Evolutionary conservation across 2,329 filamentous ascomycete genomes (phyloP), one percentile per base, ranked within the genome.

Genomic region (Penicillium sp.): DNA sequence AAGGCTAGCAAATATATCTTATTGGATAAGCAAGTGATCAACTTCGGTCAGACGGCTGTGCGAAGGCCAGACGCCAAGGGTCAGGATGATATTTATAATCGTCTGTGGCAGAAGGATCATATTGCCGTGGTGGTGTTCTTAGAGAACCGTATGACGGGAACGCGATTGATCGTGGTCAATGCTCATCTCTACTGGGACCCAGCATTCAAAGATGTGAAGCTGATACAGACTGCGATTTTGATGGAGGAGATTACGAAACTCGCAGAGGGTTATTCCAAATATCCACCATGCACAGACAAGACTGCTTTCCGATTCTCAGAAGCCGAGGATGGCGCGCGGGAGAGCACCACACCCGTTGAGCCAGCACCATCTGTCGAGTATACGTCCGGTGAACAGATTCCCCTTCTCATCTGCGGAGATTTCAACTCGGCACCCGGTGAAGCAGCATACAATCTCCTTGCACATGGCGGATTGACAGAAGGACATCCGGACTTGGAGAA

Each of bases 41-140:
- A 97, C 72, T 96, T 97, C 70, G 87, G 89, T 38, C 88, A 90
- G 58, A 90, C 91, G 56, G 93, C 93, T 62, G 96, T 99, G 74
- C 94, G 95, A 69, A 83, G 94, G 62, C 90, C 92, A 2, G 94
- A 97, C 70, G 96, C 97, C 85, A 97, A 97, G 77, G 90, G 92
- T 56, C 91, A 96, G 67, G 90, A 96, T 69, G 94, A 99, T 67
- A 93, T 97, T 57, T 97, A 96, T 81, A 99, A 99, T 72, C 89
- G 94, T 26, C 89, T 99, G 59, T 97, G 97, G 94, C 92, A 93
- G 60, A 91, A 94, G 75, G 94, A 99, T 79, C 93, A 97, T 70
- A 96, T 99, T 72, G 94, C 89, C 16, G 88, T 96, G 48, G 84
- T 96, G 48, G 86, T 89, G 56, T 96, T 97, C 78, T 84, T 99